phyloP scores from a whole-genome alignment of 2,329 filamentous ascomycete species.

The Penicillium crustosum region DNA sequence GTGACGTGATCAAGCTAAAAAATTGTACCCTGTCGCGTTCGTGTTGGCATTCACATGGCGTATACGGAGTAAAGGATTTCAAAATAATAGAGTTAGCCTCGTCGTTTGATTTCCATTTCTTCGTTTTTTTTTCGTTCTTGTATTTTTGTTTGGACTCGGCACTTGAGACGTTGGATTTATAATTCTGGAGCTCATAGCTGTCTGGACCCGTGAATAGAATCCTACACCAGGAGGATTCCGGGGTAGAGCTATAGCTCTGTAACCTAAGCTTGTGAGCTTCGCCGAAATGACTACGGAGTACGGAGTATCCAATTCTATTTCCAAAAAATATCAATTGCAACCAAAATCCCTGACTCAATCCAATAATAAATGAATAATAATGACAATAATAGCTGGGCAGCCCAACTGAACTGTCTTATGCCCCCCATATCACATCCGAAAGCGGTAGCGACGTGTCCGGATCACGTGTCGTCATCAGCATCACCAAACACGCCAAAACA shows the following conservation, averaged over 20 bases:
- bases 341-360: not conserved
- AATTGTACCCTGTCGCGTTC: not conserved
- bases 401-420: not conserved
- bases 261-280: not conserved
- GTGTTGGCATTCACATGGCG: not conserved
- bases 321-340: not conserved
- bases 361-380: not conserved
- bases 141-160: not conserved
- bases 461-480: conserved; percentile 5
- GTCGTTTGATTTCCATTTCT: conserved; percentile 1
- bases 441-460: not conserved
- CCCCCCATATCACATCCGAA: conserved; percentile 1
- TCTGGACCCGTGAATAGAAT: not conserved
- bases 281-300: not conserved
- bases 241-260: conserved; percentile 1
- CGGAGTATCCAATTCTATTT: not conserved
- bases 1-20: not conserved
- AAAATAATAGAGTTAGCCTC: not conserved
- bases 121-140: not conserved
- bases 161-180: conserved; percentile 1
- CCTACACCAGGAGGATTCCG: not conserved
- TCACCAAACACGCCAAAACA: not conserved
- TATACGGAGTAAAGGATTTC: not conserved
- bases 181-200: not conserved
- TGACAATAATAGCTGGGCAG: not conserved